Evolutionary conservation across 2,329 filamentous ascomycete genomes (phyloP).

Genomic region (Drechslerella dactyloides): DNA sequence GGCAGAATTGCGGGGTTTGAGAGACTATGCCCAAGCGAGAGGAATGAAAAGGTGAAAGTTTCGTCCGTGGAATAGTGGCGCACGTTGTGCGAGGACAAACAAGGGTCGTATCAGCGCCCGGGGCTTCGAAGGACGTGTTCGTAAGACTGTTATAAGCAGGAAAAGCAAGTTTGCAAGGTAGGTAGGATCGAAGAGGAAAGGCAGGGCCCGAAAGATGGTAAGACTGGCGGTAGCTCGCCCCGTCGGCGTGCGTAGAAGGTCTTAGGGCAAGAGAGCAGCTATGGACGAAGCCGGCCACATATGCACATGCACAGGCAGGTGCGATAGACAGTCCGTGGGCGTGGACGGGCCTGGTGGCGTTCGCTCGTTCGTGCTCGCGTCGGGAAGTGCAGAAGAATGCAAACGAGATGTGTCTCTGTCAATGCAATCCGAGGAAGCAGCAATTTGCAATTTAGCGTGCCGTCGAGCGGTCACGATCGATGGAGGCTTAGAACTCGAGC

Average conservation of each 20-base stretch:
- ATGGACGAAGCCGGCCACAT: conserved; percentile 2
- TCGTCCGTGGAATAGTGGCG: conserved; percentile 50
- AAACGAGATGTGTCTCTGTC: conserved; percentile 3
- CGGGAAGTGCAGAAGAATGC: not conserved
- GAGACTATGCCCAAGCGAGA: conserved; percentile 51
- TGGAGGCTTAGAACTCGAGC: conserved; percentile 3
- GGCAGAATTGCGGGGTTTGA: conserved; percentile 52
- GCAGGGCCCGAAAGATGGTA: not conserved
- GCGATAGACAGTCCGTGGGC: not conserved
- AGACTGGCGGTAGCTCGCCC: not conserved
- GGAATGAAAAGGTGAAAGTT: conserved; percentile 43
- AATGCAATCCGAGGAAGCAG: conserved; percentile 3
- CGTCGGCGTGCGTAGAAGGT: not conserved
- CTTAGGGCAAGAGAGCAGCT: not conserved
- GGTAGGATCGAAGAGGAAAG: not conserved
- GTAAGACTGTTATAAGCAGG: conserved; percentile 20
- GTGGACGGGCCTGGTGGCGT: conserved; percentile 1
- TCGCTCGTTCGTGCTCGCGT: not conserved
- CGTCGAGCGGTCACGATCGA: not conserved
- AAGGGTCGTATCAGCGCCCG: conserved; percentile 41
- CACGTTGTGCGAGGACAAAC: conserved; percentile 32
- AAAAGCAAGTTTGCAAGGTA: conserved; percentile 1
- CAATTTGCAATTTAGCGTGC: not conserved
- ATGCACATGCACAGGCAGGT: not conserved
- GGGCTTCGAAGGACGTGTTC: conserved; percentile 23